These are phyloP conservation scores for Fraxinus latifolia DNA, from an alignment of 305 asterid species.

Conservation along the genomic window DNA sequence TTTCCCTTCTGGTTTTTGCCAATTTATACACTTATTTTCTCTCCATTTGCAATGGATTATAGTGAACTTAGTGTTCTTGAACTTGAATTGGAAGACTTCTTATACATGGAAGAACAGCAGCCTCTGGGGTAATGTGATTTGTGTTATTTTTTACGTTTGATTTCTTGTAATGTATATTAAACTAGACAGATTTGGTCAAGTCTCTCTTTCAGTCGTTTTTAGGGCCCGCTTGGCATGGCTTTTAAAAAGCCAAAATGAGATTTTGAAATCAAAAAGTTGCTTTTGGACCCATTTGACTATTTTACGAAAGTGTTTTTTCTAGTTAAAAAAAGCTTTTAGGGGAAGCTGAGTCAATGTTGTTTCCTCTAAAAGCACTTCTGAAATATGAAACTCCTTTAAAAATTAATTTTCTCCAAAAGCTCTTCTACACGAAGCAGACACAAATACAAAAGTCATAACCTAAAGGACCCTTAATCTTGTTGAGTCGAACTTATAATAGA, in stretches of 20 bases:
- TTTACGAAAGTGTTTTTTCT: neutral
- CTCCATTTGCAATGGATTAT: slow-evolving; percentile 32
- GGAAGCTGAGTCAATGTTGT: no score
- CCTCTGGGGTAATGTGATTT: slow-evolving; percentile 38
- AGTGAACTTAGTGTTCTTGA: slow-evolving; percentile 17
- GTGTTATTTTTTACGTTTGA: neutral
- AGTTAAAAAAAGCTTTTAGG: no score
- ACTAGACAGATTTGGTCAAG: neutral
- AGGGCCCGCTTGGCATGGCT: neutral
- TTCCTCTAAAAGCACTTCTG: neutral
- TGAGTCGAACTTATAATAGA: neutral
- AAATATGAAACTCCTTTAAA: neutral
- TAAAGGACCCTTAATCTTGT: neutral
- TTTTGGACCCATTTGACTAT: neutral
- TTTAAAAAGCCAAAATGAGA: neutral
- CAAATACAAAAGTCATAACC: no score
- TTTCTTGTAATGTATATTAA: neutral
- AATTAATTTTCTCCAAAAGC: neutral
- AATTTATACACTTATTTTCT: neutral
- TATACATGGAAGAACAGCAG: slow-evolving; percentile 35
- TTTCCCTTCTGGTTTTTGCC: neutral
- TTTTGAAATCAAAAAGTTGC: no score
- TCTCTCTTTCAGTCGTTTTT: neutral
- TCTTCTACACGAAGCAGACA: neutral
- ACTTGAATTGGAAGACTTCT: slow-evolving; percentile 32